phyloP scores from a whole-genome alignment of 768 basidiomycete genomes.

The Clavaria fumosa region DNA sequence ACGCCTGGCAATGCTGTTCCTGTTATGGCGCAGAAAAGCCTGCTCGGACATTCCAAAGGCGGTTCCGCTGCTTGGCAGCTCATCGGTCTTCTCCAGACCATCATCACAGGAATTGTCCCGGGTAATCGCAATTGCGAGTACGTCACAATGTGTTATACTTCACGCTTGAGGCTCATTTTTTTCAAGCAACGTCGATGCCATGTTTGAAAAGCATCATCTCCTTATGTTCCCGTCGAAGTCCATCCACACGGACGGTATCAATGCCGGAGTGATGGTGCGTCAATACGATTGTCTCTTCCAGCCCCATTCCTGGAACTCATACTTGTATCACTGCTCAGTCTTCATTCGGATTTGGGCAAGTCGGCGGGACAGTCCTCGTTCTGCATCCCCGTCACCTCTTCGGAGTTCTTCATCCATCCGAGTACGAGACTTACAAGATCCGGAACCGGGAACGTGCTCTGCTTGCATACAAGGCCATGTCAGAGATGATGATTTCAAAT shows the following conservation, averaged over 20 bases:
- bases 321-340: constrained; percentile 34
- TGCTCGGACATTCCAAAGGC: constrained; percentile 96
- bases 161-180: constrained; percentile 3
- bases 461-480: constrained; percentile 80
- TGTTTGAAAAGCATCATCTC: constrained; percentile 77
- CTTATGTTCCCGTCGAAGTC: constrained; percentile 97
- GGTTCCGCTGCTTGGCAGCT: constrained; percentile 98
- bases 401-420: constrained; percentile 63
- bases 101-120: constrained; percentile 76
- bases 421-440: constrained; percentile 61
- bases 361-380: constrained; percentile 82
- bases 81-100: constrained; percentile 77
- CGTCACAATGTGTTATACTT: constrained; percentile 19
- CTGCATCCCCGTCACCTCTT: constrained; percentile 86
- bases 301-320: not conserved
- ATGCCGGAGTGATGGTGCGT: constrained; percentile 71
- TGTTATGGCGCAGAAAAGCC: constrained; percentile 92
- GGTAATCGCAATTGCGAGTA: constrained; percentile 95
- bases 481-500: constrained; percentile 90
- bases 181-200: constrained; percentile 78
- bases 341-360: constrained; percentile 97
- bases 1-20: constrained; percentile 95
- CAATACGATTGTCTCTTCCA: too few species aligned
- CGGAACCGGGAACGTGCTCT: constrained; percentile 52
- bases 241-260: constrained; percentile 86